These are phyloP conservation scores for Williopsis jadinii DNA, from an alignment of 1,139 yeast species.

Conservation along the genomic window DNA sequence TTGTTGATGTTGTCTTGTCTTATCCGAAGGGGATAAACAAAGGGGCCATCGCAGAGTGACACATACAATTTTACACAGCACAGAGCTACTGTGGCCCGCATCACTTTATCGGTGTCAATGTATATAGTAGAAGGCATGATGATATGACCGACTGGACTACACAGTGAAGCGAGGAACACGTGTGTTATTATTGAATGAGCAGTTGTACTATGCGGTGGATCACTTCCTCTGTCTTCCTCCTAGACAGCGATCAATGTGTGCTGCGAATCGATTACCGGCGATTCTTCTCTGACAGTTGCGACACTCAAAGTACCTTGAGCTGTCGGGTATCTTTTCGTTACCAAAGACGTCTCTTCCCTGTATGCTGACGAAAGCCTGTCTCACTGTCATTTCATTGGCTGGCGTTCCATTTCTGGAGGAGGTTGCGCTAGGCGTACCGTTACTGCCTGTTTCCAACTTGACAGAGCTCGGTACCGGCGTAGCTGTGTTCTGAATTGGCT, in stretches of 20 bases:
- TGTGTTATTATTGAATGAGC: too few relatives aligned
- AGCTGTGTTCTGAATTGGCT: slow-evolving; percentile 8
- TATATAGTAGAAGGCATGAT: too few relatives aligned
- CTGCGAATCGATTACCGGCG: slow-evolving; percentile 89
- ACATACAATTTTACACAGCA: too few relatives aligned
- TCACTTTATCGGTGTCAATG: too few relatives aligned
- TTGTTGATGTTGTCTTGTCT: too few relatives aligned
- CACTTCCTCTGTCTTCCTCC: slow-evolving; percentile 47
- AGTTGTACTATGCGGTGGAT: background rate
- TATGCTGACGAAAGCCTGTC: slow-evolving; percentile 19
- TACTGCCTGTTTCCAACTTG: slow-evolving; percentile 2
- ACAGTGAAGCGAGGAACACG: too few relatives aligned
- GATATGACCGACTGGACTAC: too few relatives aligned
- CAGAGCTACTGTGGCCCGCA: too few relatives aligned
- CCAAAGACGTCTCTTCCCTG: slow-evolving; percentile 45
- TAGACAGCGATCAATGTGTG: slow-evolving; percentile 83
- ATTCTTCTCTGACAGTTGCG: slow-evolving; percentile 77
- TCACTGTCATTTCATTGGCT: slow-evolving; percentile 17
- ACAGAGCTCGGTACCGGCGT: background rate
- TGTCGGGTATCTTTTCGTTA: slow-evolving; percentile 35
- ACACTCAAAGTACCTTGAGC: slow-evolving; percentile 60
- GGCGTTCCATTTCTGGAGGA: slow-evolving; percentile 17
- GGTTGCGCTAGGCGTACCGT: slow-evolving; percentile 24
- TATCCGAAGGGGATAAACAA: too few relatives aligned
- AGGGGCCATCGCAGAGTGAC: too few relatives aligned